These are phyloP conservation scores for Tremella fuciformis DNA, from an alignment of 768 basidiomycete genomes.

Conservation along the genomic window DNA sequence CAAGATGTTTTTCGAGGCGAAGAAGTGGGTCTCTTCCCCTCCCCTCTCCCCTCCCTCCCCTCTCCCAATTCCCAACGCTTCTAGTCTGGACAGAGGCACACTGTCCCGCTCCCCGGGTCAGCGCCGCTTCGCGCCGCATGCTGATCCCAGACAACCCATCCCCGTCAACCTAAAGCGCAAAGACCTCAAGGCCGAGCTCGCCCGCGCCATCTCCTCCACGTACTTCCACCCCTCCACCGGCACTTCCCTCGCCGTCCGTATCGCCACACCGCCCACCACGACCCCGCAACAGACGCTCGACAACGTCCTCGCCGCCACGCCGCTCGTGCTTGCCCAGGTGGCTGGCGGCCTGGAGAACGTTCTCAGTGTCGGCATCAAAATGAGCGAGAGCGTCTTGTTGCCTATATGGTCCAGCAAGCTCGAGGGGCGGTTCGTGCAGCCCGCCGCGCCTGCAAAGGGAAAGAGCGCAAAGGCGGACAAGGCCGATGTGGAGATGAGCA, in stretches of 20 bases:
- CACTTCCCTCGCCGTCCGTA: constrained; percentile 86
- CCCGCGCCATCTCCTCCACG: constrained; percentile 86
- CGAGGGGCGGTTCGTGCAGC: constrained; percentile 64
- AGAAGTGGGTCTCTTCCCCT: constrained; percentile 66
- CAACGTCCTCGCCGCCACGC: constrained; percentile 76
- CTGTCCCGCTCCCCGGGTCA: no score
- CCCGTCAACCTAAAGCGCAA: constrained; percentile 85
- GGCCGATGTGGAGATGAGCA: constrained; percentile 5
- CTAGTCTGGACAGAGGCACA: not conserved
- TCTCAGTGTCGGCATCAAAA: constrained; percentile 85
- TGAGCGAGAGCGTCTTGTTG: constrained; percentile 73
- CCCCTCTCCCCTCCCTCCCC: not conserved
- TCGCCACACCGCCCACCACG: constrained; percentile 68
- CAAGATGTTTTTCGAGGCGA: constrained; percentile 85
- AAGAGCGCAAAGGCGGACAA: constrained; percentile 14
- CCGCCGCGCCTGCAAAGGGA: constrained; percentile 22
- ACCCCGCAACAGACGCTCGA: constrained; percentile 68
- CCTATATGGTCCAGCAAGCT: constrained; percentile 85
- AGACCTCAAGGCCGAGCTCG: constrained; percentile 87
- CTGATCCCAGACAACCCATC: constrained; percentile 74
- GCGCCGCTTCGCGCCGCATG: not conserved
- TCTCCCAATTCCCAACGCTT: not conserved
- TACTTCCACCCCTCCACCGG: constrained; percentile 95
- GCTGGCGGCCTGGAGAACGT: constrained; percentile 86
- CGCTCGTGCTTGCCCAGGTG: constrained; percentile 67